Percentiles rank a stretch among this genome's conserved stretches.
These are phyloP conservation scores for Saccharomycopsis fodiens DNA, from an alignment of 805 yeast species.

Conservation along the genomic window DNA sequence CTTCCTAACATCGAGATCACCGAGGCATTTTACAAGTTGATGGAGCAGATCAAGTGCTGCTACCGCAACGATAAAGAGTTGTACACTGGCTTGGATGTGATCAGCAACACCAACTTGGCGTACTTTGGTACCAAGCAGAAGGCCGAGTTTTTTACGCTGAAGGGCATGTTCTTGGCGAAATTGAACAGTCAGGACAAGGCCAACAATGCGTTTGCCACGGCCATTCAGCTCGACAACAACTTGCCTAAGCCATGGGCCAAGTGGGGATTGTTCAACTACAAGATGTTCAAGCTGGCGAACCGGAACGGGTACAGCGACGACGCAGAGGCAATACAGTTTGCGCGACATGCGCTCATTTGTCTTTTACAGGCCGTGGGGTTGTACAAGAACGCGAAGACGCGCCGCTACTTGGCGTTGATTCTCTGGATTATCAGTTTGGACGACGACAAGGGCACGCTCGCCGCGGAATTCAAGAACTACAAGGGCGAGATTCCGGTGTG, in stretches of 20 bases:
- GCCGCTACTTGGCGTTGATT: slow-evolving; percentile 81
- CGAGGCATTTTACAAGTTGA: slow-evolving; percentile 89
- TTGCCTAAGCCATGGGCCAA: slow-evolving; percentile 99
- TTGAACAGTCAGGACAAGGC: slow-evolving; percentile 90
- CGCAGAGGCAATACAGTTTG: slow-evolving; percentile 72
- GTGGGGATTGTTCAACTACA: slow-evolving; percentile 96
- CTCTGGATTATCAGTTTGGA: slow-evolving; percentile 91
- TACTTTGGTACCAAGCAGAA: slow-evolving; percentile 96
- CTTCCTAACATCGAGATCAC: slow-evolving; percentile 97
- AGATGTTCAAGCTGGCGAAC: slow-evolving; percentile 47
- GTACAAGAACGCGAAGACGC: slow-evolving; percentile 85
- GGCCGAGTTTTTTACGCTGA: slow-evolving; percentile 94
- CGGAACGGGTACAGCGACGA: slow-evolving; percentile 2
- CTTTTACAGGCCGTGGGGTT: slow-evolving; percentile 96
- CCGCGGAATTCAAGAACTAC: slow-evolving; percentile 84
- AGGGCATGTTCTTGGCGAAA: slow-evolving; percentile 96
- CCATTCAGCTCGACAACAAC: slow-evolving; percentile 91
- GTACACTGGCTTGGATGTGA: slow-evolving; percentile 93
- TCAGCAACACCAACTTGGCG: slow-evolving; percentile 90
- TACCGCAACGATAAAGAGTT: slow-evolving; percentile 86
- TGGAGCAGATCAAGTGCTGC: slow-evolving; percentile 97
- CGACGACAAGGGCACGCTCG: slow-evolving; percentile 70
- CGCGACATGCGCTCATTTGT: slow-evolving; percentile 91
- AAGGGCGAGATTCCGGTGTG: slow-evolving; percentile 97
- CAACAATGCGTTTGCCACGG: slow-evolving; percentile 95